Base-by-base conservation (phyloP, 257 asterid genomes). In the Salvia miltiorrhiza region DNA sequence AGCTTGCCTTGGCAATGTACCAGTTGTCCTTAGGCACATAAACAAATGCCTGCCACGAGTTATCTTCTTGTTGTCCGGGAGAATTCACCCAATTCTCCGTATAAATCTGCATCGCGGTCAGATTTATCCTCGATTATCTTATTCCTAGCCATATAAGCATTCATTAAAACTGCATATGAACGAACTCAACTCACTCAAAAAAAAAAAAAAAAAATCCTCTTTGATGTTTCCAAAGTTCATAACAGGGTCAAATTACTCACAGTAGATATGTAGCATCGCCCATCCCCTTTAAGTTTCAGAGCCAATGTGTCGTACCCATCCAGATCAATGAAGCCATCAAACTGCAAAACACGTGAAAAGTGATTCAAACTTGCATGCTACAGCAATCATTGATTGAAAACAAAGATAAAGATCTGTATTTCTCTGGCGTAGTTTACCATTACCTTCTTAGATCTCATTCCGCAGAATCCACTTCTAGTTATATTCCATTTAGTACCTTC, bases 1-100 rank as follows among this genome's bases (percentile, higher is more conserved):
- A 2, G 73, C 87, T 79, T 81, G 77, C 97, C 94, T 93, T 90
- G 1, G 94, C 88, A 37, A 93, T 90, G 72, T 88, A 88, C 99
- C 99, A 93, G 86, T 86, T 76, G 75, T 78, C 97, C 79, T 80
- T 80, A 13, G 97, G 99, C 62, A 90, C 99, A 62, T 65, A 83
- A 65, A 90, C 88, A 61, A 87, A 93, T 43, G 97, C 97, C 69
- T 90, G 99, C 99, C 99, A 93, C 26, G 96, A 93, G 88, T 93
- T 93, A 81, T 93, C 99, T 83, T 93, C 99, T 72, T 84, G 89
- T 80, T 93, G 97, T 65, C 96, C 99, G 1, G 97, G 99, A 78
- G 94, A 87, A 73, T 93, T 93, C 47, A 93, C 99, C 99, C 99
- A 93, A 73, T 93, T 93, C 80, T 93, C 96, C 9, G 99, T 93